Percentiles rank a stretch among this genome's conserved stretches.
phyloP scores from a whole-genome alignment of 139 green algal species.

The Edaphochlamys debaryana region DNA sequence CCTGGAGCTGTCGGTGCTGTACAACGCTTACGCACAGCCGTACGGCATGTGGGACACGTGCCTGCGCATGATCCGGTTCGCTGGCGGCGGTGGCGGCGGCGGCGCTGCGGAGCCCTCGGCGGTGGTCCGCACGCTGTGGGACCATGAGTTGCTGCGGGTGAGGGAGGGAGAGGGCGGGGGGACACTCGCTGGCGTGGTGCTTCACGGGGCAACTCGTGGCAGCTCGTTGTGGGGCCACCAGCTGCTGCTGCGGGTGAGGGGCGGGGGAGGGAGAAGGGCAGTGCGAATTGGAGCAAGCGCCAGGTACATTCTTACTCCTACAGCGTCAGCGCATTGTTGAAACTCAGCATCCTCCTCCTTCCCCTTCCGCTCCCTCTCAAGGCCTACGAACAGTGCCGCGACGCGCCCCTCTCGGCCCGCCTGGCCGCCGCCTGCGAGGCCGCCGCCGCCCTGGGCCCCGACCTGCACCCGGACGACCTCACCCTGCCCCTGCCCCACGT shows the following conservation, averaged over 20 bases:
- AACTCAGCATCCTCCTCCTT: too few species aligned
- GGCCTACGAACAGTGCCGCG: not conserved
- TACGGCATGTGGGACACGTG: constrained; percentile 76
- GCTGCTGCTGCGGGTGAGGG: too few species aligned
- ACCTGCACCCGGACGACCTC: constrained; percentile 73
- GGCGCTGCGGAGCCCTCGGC: constrained; percentile 48
- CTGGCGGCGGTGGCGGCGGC: constrained; percentile 38
- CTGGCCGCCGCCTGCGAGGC: constrained; percentile 52
- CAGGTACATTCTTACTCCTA: too few species aligned
- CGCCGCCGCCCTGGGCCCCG: constrained; percentile 60
- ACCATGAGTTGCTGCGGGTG: constrained; percentile 75
- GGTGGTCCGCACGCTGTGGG: constrained; percentile 82
- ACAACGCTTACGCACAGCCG: constrained; percentile 84
- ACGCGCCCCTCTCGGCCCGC: not conserved
- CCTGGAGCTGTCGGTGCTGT: constrained; percentile 75
- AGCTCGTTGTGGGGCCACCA: too few species aligned
- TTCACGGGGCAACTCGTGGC: not conserved
- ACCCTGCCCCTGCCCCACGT: constrained; percentile 76
- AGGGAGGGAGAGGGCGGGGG: not conserved
- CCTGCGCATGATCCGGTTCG: constrained; percentile 82
- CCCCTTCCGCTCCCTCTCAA: too few species aligned
- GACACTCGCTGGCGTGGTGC: not conserved
- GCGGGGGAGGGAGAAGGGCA: too few species aligned
- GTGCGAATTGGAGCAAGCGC: too few species aligned
- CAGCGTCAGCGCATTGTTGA: too few species aligned